Base-by-base conservation (phyloP, 768 basidiomycete species). In the Gautieria morchelliformis region DNA sequence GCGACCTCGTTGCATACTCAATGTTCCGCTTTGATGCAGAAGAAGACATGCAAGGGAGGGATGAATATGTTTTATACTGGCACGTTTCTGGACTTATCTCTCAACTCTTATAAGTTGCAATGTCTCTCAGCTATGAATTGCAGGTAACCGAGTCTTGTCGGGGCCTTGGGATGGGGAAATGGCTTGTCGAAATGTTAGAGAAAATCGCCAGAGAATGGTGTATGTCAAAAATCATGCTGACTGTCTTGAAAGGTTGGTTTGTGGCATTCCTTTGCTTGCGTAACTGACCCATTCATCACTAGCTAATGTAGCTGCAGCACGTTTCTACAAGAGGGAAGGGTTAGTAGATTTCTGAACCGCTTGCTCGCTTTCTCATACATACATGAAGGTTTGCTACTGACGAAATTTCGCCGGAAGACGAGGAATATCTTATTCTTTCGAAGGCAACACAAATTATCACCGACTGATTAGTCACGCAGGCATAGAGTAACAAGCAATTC, bases 21-120 rank as follows among this genome's bases (percentile, higher is more conserved):
- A 80, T 81, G 70, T 90, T 91, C 66, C 80, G 89, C 1, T 92
- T 92, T 59, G 89, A 90, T 56, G 65, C 71, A 30, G 90, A 92
- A 61, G 74, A 80, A 9, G 61, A 61, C 1, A 54, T 57, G 8
- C 58, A 59, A 0, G 67, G 62, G 1, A 61, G 55, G 2, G 72
- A 71, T 5, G 74, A 80, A 59, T 69, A 81, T 56, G 68, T 87
- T 3, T 51, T 89, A 3, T 93, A 92, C 65, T 91, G 88, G 89
- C 89, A 62, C 27, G 67, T 62, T 20, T 17, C 15, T 32, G 42
- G 35, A 37, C 40, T 39, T 42, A 30, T 41, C 33, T 58, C 46
- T 22, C 27, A 54, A 17, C n/a, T n/a, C 27, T 20, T 41, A 20
- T 30, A 9, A 24, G 12, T 19, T 9, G 51, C 19, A 24, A 20